Conservation (phyloP, 2,329 filamentous ascomycete genomes). For the Phialophora chinensis region DNA sequence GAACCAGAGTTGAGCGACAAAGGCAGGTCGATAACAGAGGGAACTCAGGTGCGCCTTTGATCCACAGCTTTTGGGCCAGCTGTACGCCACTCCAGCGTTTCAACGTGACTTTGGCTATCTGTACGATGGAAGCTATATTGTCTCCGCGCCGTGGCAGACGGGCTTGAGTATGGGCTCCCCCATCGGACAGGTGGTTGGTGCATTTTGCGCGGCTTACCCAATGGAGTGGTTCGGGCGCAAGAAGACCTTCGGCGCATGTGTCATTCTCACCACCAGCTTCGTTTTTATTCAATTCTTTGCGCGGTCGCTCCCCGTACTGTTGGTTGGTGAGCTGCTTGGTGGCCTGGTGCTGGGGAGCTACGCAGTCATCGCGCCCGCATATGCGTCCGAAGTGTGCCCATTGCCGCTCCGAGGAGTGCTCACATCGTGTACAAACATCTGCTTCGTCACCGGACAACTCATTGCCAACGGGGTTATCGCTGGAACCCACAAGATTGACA, state of each 20-base stretch:
- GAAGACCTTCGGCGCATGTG: slow-evolving; percentile 37
- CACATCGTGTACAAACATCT: slow-evolving; percentile 59
- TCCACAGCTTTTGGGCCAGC: slow-evolving; percentile 67
- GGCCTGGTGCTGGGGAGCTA: slow-evolving; percentile 58
- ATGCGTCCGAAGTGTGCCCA: slow-evolving; percentile 51
- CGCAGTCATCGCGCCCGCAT: slow-evolving; percentile 56
- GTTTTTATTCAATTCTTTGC: slow-evolving; percentile 44
- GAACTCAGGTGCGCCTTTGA: slow-evolving; percentile 56
- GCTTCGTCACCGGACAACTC: slow-evolving; percentile 51
- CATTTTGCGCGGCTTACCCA: slow-evolving; percentile 47
- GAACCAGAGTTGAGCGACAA: slow-evolving; percentile 65
- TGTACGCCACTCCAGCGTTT: slow-evolving; percentile 66
- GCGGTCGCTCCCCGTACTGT: slow-evolving; percentile 46
- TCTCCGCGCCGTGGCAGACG: slow-evolving; percentile 68
- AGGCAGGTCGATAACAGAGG: slow-evolving; percentile 59
- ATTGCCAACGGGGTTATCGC: slow-evolving; percentile 46
- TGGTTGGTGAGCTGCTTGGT: slow-evolving; percentile 55
- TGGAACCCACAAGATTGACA: slow-evolving; percentile 43
- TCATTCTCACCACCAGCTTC: slow-evolving; percentile 35
- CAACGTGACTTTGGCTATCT: slow-evolving; percentile 62
- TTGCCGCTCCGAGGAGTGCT: slow-evolving; percentile 56
- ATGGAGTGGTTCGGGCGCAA: slow-evolving; percentile 49
- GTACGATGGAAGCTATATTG: slow-evolving; percentile 47
- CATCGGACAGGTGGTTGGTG: slow-evolving; percentile 55
- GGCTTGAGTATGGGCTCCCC: slow-evolving; percentile 61